phyloP scores from a whole-genome alignment of 139 green algal species.

The Chlorella sorokiniana region DNA sequence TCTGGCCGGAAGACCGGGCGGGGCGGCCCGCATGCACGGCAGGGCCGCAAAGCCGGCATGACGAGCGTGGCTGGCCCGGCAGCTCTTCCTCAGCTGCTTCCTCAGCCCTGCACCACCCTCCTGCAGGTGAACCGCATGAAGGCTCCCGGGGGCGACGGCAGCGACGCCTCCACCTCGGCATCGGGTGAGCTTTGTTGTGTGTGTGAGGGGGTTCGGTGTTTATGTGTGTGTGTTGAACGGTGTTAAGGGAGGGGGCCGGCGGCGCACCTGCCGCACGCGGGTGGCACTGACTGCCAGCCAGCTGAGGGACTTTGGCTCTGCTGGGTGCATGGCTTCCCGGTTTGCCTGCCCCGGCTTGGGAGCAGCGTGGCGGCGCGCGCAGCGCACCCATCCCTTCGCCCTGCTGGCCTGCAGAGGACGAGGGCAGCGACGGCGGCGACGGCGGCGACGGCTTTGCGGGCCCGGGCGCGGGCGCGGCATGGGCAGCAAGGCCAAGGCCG shows the following conservation, averaged over 20 bases:
- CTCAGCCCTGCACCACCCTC: neutral
- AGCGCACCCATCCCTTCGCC: neutral
- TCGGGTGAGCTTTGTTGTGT: neutral
- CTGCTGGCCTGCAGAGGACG: constrained; percentile 1
- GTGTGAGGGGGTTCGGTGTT: neutral
- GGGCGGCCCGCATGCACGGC: constrained; percentile 17
- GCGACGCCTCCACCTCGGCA: constrained; percentile 44
- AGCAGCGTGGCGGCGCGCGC: neutral
- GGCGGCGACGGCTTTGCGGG: constrained; percentile 6
- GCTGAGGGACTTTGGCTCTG: too few relatives aligned
- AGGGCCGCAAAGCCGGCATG: neutral
- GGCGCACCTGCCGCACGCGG: too few relatives aligned
- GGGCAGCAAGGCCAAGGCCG: constrained; percentile 46
- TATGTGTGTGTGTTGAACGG: too few relatives aligned
- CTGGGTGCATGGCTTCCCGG: too few relatives aligned
- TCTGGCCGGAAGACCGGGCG: too few relatives aligned
- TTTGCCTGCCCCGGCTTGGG: too few relatives aligned
- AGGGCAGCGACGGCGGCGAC: constrained; percentile 47
- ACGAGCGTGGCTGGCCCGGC: neutral
- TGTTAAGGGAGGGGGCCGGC: too few relatives aligned
- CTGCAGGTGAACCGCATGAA: constrained; percentile 37
- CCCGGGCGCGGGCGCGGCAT: constrained; percentile 1
- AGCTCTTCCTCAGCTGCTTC: neutral
- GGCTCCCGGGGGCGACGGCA: constrained; percentile 10
- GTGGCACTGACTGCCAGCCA: too few relatives aligned